phyloP scores from a whole-genome alignment of 1,139 yeast genomes.

The Blastobotrys petasosporus region DNA sequence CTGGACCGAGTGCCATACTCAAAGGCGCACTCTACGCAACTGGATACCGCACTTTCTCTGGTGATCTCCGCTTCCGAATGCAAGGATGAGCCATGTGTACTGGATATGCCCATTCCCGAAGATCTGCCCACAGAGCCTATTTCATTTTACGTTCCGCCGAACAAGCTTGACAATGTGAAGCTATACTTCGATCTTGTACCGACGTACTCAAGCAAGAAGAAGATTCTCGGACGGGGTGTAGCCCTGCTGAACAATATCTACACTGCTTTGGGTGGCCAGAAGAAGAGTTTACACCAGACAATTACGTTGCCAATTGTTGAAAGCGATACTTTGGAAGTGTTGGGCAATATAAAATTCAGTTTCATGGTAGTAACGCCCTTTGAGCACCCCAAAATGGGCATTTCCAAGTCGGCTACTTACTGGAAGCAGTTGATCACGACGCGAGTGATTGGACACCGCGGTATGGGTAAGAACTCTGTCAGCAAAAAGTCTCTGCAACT shows the following conservation, averaged over 20 bases:
- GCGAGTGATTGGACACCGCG: conserved; percentile 94
- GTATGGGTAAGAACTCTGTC: conserved; percentile 79
- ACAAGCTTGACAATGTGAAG: conserved; percentile 43
- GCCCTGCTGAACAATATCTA: conserved; percentile 61
- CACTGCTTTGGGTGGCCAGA: conserved; percentile 64
- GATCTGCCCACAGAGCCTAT: conserved; percentile 80
- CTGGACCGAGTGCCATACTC: conserved; percentile 69
- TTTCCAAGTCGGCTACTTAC: conserved; percentile 71
- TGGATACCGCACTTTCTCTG: conserved; percentile 82
- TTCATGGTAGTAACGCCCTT: conserved; percentile 69
- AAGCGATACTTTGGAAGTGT: conserved; percentile 59
- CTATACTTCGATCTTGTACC: conserved; percentile 85
- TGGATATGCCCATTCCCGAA: conserved; percentile 83
- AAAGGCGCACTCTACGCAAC: conserved; percentile 69
- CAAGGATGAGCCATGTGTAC: conserved; percentile 57
- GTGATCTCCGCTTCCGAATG: conserved; percentile 50
- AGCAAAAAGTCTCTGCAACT: conserved; percentile 74
- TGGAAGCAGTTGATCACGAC: conserved; percentile 90
- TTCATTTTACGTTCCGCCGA: conserved; percentile 61
- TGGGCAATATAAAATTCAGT: conserved; percentile 77
- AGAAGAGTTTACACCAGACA: conserved; percentile 59
- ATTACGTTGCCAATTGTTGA: conserved; percentile 78
- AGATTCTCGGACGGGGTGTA: conserved; percentile 78
- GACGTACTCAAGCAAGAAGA: conserved; percentile 62
- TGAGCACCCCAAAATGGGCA: conserved; percentile 60